Conservation (phyloP, 1,284 basidiomycete genomes). For the Phylloboletellus chloephorus region DNA sequence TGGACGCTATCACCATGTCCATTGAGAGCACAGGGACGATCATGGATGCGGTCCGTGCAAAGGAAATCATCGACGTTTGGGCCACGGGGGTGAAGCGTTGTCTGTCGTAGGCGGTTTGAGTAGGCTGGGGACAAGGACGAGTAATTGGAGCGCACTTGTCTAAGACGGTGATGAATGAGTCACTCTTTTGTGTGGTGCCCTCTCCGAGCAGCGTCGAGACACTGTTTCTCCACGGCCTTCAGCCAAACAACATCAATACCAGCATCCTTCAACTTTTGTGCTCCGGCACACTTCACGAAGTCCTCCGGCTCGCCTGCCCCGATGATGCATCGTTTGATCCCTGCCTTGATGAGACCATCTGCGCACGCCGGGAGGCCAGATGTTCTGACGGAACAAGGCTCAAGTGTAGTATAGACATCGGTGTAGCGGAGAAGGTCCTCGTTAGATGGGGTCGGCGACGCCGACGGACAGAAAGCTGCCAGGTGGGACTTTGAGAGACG, state of each 20-base stretch:
- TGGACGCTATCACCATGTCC: constrained; percentile 38
- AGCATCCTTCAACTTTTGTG: constrained; percentile 65
- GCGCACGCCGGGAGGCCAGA: constrained; percentile 87
- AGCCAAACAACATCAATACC: constrained; percentile 78
- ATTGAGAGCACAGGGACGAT: constrained; percentile 35
- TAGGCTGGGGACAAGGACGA: neutral
- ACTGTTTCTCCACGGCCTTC: constrained; percentile 65
- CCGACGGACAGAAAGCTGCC: constrained; percentile 38
- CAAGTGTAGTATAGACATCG: constrained; percentile 92
- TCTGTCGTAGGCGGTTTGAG: constrained; percentile 10
- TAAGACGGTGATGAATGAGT: neutral
- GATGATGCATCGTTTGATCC: constrained; percentile 76
- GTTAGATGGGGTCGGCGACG: constrained; percentile 29
- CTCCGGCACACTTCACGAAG: constrained; percentile 92
- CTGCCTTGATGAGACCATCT: constrained; percentile 73
- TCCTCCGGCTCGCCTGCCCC: constrained; percentile 93
- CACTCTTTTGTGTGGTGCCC: constrained; percentile 34
- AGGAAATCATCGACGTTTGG: constrained; percentile 31
- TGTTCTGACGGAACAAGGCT: constrained; percentile 90
- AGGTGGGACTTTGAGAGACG: constrained; percentile 41
- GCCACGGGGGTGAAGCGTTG: constrained; percentile 30
- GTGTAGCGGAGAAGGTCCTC: constrained; percentile 50
- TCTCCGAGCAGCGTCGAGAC: constrained; percentile 69
- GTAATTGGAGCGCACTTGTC: constrained; percentile 7
- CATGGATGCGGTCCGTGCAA: constrained; percentile 31